phyloP scores from a whole-genome alignment of 2,329 filamentous ascomycete species.

The Phoma sp. region DNA sequence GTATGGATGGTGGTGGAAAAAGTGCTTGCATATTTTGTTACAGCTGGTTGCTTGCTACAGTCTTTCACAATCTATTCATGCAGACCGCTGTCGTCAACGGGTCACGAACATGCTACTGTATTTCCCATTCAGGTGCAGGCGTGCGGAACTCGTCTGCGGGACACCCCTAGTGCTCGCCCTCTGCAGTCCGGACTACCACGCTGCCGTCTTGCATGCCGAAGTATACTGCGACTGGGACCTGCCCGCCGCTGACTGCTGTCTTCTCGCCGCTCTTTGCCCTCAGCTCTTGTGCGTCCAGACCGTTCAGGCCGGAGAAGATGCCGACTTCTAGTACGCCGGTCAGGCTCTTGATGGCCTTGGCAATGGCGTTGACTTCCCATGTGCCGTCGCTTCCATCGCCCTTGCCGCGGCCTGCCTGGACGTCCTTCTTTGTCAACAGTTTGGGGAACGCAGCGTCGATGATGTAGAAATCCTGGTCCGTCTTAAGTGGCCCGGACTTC shows the following conservation, averaged over 20 bases:
- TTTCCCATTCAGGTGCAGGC: not conserved
- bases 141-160: not conserved
- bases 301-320: constrained; percentile 84
- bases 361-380: constrained; percentile 82
- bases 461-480: constrained; percentile 87
- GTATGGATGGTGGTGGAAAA: not conserved
- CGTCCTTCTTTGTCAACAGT: constrained; percentile 70
- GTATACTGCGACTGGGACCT: constrained; percentile 93
- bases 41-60: no score
- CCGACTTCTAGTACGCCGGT: constrained; percentile 92
- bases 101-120: not conserved
- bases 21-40: no score
- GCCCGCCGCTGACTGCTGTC: constrained; percentile 63
- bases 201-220: constrained; percentile 80
- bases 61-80: no score
- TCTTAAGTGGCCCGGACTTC: constrained; percentile 84
- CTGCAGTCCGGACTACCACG: constrained; percentile 48
- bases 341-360: constrained; percentile 77
- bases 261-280: constrained; percentile 30
- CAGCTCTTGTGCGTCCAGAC: constrained; percentile 68
- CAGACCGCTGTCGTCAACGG: no score
- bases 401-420: constrained; percentile 52
- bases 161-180: constrained; percentile 31
- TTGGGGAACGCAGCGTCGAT: constrained; percentile 87
- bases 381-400: constrained; percentile 68